Conservation (phyloP, 345 rosid genomes). For the Capsella bursapastoris region DNA sequence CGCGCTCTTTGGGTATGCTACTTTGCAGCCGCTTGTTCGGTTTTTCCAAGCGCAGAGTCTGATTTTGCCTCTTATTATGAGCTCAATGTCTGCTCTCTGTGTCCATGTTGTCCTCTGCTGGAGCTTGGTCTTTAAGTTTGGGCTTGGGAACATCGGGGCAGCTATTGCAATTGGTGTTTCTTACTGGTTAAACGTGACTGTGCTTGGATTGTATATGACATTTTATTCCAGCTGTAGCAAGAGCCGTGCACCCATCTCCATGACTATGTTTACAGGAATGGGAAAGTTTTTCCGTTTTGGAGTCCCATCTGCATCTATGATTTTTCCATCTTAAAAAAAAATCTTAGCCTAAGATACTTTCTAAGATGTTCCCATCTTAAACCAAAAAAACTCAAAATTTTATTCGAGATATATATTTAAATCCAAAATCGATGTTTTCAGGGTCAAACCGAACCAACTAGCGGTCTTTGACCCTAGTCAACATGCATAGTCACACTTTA, state of each 20-base stretch:
- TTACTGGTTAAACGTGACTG: conserved; percentile 56
- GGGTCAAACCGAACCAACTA: too few relatives aligned
- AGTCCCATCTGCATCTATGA: conserved; percentile 69
- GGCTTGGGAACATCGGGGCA: conserved; percentile 54
- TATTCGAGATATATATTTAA: too few relatives aligned
- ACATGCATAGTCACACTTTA: too few relatives aligned
- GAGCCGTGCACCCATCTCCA: conserved; percentile 50
- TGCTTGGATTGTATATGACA: conserved; percentile 56
- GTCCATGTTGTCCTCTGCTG: conserved; percentile 60
- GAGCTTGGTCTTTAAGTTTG: conserved; percentile 58
- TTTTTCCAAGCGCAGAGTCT: conserved; percentile 65
- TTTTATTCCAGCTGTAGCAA: conserved; percentile 55
- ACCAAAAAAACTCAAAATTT: too few relatives aligned
- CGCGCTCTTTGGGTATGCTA: conserved; percentile 61
- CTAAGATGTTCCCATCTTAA: too few relatives aligned
- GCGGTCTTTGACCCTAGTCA: too few relatives aligned
- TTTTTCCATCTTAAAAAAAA: too few relatives aligned
- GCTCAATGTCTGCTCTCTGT: conserved; percentile 50
- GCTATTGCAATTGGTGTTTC: conserved; percentile 57
- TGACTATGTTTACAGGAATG: conserved; percentile 54
- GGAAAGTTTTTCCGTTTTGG: conserved; percentile 68
- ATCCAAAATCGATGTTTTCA: too few relatives aligned
- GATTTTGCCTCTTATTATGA: conserved; percentile 61
- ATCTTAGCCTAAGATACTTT: too few relatives aligned
- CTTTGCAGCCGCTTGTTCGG: conserved; percentile 63